Conservation (phyloP, 768 basidiomycete species). For the Boletus vermiculosoides region DNA sequence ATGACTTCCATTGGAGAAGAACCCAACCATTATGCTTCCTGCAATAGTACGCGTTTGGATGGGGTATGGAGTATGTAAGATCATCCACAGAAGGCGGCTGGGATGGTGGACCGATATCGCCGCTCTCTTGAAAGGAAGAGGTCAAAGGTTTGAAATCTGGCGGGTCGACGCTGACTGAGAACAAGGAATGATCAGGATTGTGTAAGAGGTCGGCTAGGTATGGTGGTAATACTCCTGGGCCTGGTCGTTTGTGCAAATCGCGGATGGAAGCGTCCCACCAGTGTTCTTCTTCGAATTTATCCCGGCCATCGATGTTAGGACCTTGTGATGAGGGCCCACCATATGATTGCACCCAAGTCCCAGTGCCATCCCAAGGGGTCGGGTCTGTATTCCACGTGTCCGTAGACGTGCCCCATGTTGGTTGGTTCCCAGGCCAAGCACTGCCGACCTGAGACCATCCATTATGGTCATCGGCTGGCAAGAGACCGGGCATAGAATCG, state of each 20-base stretch:
- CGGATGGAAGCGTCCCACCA: constrained; percentile 68
- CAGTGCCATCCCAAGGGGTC: constrained; percentile 27
- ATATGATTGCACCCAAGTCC: constrained; percentile 24
- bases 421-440: constrained; percentile 16
- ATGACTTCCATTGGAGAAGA: constrained; percentile 66
- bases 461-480: constrained; percentile 35
- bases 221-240: constrained; percentile 68
- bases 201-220: constrained; percentile 66
- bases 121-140: constrained; percentile 24
- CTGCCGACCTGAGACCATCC: constrained; percentile 16
- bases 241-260: constrained; percentile 52
- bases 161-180: constrained; percentile 49
- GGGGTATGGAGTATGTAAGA: constrained; percentile 67
- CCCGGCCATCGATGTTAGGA: constrained; percentile 59
- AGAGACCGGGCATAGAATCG: constrained; percentile 36
- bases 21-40: constrained; percentile 83
- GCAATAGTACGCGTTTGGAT: constrained; percentile 83
- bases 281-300: constrained; percentile 54
- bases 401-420: constrained; percentile 12
- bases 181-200: constrained; percentile 69
- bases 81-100: constrained; percentile 58
- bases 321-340: constrained; percentile 27
- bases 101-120: constrained; percentile 14
- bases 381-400: constrained; percentile 22
- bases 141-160: constrained; percentile 31